Evolutionary conservation across 176 grass and related monocot genomes (phyloP).

Genomic region (Paspalum notatum): DNA sequence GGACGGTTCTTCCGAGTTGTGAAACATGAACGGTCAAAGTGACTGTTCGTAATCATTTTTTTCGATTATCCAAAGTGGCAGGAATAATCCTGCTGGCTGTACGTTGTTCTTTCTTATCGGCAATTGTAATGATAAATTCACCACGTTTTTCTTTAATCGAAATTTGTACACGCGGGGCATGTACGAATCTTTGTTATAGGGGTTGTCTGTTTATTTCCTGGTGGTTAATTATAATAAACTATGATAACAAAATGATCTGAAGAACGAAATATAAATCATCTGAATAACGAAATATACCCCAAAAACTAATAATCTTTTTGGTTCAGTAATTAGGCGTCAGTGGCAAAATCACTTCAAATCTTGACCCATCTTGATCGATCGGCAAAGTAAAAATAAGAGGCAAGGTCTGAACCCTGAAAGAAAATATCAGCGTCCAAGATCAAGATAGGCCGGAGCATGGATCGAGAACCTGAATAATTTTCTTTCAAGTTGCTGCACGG

Average conservation of each 20-base stretch:
- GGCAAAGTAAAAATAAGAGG: background rate
- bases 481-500: conserved; percentile 16
- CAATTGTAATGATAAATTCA: conserved; percentile 12
- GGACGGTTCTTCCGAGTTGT: background rate
- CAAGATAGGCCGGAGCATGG: background rate
- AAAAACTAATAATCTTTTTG: background rate
- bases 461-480: background rate
- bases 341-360: background rate
- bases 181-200: background rate
- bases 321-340: background rate
- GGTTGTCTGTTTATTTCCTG: too few relatives aligned
- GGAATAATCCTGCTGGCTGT: conserved; percentile 1
- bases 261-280: too few relatives aligned
- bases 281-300: too few relatives aligned
- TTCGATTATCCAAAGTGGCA: background rate
- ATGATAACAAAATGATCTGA: too few relatives aligned
- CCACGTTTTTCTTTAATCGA: background rate
- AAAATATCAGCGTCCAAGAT: background rate
- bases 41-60: background rate
- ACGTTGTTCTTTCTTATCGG: background rate
- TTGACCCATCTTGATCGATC: background rate
- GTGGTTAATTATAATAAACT: too few relatives aligned
- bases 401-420: background rate
- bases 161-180: background rate
- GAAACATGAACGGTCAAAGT: conserved; percentile 16